These are phyloP conservation scores for Didymella segeticola DNA, from an alignment of 2,329 filamentous ascomycete genomes.

Conservation along the genomic window DNA sequence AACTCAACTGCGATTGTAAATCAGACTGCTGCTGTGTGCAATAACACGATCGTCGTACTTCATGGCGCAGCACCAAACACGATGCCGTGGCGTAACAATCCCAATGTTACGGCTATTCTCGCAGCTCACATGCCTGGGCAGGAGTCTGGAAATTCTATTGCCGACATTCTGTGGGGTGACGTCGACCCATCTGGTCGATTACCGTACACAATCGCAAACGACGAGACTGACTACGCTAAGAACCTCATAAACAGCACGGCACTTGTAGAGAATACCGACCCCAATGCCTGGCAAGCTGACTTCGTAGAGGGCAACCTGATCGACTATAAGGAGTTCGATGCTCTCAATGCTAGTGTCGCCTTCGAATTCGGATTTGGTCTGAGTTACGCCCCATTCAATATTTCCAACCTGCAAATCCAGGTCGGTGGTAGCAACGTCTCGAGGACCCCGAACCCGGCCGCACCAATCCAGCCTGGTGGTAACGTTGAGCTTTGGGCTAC, in stretches of 20 bases:
- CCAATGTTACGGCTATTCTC: constrained; percentile 51
- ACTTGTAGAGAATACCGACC: constrained; percentile 40
- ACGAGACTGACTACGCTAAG: constrained; percentile 67
- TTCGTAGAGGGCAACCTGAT: constrained; percentile 61
- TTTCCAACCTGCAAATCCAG: constrained; percentile 29
- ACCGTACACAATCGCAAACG: constrained; percentile 82
- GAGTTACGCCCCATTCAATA: constrained; percentile 47
- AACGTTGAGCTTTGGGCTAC: constrained; percentile 62
- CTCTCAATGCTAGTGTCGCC: constrained; percentile 31
- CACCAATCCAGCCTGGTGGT: constrained; percentile 54
- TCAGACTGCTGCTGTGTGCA: constrained; percentile 52
- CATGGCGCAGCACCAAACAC: constrained; percentile 50
- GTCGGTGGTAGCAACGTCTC: constrained; percentile 19
- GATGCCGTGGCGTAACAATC: constrained; percentile 49
- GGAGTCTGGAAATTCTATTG: constrained; percentile 49
- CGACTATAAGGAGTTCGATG: constrained; percentile 62
- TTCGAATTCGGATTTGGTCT: constrained; percentile 50
- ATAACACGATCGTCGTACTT: constrained; percentile 59
- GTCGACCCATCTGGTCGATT: constrained; percentile 79
- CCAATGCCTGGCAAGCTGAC: constrained; percentile 55
- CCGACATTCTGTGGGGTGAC: constrained; percentile 70
- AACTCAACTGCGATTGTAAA: constrained; percentile 51
- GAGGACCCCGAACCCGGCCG: constrained; percentile 22
- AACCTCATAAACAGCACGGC: constrained; percentile 48
- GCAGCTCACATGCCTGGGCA: constrained; percentile 51